Conservation (phyloP, 2,329 filamentous ascomycete genomes). For the Colletotrichum chrysophilum region DNA sequence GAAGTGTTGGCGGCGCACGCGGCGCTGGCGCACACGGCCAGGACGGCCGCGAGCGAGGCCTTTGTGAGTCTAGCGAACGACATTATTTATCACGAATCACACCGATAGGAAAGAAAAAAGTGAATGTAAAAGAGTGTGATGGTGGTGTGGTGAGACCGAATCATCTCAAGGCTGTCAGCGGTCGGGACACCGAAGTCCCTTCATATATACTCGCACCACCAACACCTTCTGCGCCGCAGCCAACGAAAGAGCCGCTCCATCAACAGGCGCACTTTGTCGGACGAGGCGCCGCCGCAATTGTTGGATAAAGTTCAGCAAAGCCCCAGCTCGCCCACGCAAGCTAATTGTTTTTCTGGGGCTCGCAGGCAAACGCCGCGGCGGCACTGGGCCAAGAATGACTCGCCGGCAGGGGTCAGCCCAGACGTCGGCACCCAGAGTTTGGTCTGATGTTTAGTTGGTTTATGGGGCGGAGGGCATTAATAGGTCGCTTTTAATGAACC, state of each 20-base stretch:
- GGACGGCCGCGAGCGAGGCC: neutral
- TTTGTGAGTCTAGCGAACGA: conserved; percentile 3
- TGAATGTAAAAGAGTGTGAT: neutral
- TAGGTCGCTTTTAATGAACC: neutral
- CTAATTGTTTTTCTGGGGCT: conserved; percentile 11
- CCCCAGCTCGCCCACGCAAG: conserved; percentile 15
- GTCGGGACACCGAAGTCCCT: neutral
- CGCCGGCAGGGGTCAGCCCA: conserved; percentile 8
- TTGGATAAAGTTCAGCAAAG: conserved; percentile 17
- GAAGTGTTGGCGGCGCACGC: neutral
- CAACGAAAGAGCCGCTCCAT: neutral
- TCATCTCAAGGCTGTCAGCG: neutral
- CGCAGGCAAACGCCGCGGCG: neutral
- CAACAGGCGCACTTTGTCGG: neutral
- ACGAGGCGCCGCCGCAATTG: neutral
- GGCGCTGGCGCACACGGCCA: conserved; percentile 11
- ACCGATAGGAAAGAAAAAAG: neutral
- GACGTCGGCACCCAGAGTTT: neutral
- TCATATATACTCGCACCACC: neutral
- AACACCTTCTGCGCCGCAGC: neutral
- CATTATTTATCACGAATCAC: neutral
- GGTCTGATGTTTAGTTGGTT: conserved; percentile 4
- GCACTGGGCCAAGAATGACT: neutral
- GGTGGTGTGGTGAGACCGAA: neutral
- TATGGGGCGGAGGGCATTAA: neutral